phyloP scores from a whole-genome alignment of 371 early-diverging fungal species.

The Basidiobolus meristosporus region DNA sequence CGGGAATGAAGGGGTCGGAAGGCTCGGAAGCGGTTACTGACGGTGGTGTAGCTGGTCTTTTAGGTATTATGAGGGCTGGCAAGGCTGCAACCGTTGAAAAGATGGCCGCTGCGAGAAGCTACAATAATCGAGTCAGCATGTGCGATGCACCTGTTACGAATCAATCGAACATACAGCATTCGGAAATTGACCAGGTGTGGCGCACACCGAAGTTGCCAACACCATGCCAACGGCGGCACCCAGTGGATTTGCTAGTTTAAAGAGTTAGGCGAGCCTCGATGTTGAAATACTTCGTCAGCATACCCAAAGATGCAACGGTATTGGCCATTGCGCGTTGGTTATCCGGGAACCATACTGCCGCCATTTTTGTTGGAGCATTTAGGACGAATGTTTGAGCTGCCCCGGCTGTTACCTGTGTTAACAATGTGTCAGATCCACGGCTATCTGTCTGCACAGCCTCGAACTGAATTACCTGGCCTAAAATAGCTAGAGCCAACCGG shows the following conservation, averaged over 20 bases:
- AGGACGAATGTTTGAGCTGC: slow-evolving; percentile 35
- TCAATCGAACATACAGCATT: slow-evolving; percentile 25
- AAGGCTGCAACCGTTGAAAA: slow-evolving; percentile 17
- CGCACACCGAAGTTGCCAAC: slow-evolving; percentile 24
- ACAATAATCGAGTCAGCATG: slow-evolving; percentile 9
- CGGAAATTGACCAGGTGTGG: slow-evolving; percentile 11
- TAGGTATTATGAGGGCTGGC: slow-evolving; percentile 21
- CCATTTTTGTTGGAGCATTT: slow-evolving; percentile 34
- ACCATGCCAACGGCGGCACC: slow-evolving; percentile 33
- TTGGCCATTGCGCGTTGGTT: slow-evolving; percentile 36
- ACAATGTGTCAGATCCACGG: too few relatives aligned
- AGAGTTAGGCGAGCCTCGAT: too few relatives aligned
- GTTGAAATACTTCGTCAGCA: too few relatives aligned
- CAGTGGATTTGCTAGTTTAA: slow-evolving; percentile 10
- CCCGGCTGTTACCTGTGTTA: slow-evolving; percentile 34
- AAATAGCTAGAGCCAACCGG: neutral
- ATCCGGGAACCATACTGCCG: slow-evolving; percentile 44
- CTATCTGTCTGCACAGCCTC: too few relatives aligned
- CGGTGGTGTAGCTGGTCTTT: slow-evolving; percentile 22
- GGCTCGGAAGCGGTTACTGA: slow-evolving; percentile 13
- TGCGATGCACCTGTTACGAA: slow-evolving; percentile 21
- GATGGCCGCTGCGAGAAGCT: slow-evolving; percentile 22
- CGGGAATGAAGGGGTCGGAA: neutral
- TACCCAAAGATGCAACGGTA: slow-evolving; percentile 17
- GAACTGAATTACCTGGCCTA: too few relatives aligned